Conservation (phyloP, 1,284 basidiomycete genomes). For the Cryptococcus sp. region DNA sequence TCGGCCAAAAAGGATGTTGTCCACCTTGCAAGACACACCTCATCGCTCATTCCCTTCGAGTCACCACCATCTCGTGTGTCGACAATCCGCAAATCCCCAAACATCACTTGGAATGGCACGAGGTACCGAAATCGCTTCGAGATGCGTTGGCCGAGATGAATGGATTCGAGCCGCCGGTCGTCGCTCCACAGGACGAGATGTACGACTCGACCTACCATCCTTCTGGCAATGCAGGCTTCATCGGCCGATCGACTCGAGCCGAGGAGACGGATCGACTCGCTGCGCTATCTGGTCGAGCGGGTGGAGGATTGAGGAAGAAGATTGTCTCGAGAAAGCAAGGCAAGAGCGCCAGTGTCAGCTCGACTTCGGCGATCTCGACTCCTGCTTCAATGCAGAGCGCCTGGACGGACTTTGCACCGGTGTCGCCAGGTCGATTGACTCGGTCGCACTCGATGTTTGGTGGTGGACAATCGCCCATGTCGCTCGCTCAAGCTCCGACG, state of each 20-base stretch:
- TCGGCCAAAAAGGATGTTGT: conserved; percentile 20
- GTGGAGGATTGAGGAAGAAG: not conserved
- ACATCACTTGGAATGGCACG: conserved; percentile 9
- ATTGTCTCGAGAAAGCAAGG: not conserved
- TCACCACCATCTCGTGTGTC: not conserved
- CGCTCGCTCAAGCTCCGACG: not conserved
- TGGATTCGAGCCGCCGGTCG: not conserved
- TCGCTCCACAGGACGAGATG: not conserved
- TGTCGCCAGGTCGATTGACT: not conserved
- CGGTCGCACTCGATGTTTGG: not conserved
- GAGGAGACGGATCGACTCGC: not conserved
- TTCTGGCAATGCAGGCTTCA: too few species aligned
- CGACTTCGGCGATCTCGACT: not conserved
- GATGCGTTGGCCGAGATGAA: not conserved
- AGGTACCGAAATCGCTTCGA: conserved; percentile 15
- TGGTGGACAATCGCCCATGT: not conserved
- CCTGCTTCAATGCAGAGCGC: not conserved
- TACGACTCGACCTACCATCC: too few species aligned
- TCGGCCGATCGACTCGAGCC: too few species aligned
- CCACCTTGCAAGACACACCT: conserved; percentile 14
- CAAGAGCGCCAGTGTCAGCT: not conserved
- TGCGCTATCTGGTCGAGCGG: not conserved
- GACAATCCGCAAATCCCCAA: not conserved
- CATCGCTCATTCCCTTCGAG: conserved; percentile 15
- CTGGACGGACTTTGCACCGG: not conserved